These are phyloP conservation scores for Pseudopithomyces maydicus DNA, from an alignment of 2,329 filamentous ascomycete species.

Conservation along the genomic window DNA sequence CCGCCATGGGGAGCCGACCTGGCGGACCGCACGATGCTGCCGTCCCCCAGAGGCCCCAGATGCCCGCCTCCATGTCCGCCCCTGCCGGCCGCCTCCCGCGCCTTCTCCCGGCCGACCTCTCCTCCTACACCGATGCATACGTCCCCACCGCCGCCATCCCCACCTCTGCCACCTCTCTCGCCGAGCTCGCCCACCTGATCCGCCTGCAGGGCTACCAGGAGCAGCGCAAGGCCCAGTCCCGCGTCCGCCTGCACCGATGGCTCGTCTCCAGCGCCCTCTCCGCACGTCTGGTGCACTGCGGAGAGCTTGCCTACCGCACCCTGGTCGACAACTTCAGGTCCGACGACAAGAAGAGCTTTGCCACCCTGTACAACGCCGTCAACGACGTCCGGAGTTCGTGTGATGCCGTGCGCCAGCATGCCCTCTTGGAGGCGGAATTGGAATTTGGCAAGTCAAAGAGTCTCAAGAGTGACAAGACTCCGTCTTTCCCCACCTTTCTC, in stretches of 20 bases:
- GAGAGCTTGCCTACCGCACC: conserved; percentile 74
- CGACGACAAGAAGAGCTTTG: conserved; percentile 80
- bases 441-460: conserved; percentile 55
- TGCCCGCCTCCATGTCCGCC: conserved; percentile 52
- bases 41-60: conserved; percentile 35
- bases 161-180: conserved; percentile 70
- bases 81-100: conserved; percentile 53
- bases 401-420: conserved; percentile 72
- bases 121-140: conserved; percentile 68
- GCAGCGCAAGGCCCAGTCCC: conserved; percentile 75
- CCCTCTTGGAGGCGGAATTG: conserved; percentile 73
- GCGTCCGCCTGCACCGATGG: conserved; percentile 74
- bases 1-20: conserved; percentile 46
- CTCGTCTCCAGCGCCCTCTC: conserved; percentile 77
- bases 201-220: conserved; percentile 80
- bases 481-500: conserved; percentile 53
- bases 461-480: conserved; percentile 50
- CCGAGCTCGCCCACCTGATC: conserved; percentile 78
- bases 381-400: conserved; percentile 80
- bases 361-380: conserved; percentile 74
- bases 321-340: conserved; percentile 78
- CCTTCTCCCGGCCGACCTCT: conserved; percentile 68
- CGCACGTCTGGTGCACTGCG: conserved; percentile 74
- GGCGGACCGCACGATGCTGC: conserved; percentile 33
- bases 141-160: conserved; percentile 60